These are phyloP conservation scores for Rhodofomes roseus DNA, from an alignment of 1,284 basidiomycete genomes.

Conservation along the genomic window DNA sequence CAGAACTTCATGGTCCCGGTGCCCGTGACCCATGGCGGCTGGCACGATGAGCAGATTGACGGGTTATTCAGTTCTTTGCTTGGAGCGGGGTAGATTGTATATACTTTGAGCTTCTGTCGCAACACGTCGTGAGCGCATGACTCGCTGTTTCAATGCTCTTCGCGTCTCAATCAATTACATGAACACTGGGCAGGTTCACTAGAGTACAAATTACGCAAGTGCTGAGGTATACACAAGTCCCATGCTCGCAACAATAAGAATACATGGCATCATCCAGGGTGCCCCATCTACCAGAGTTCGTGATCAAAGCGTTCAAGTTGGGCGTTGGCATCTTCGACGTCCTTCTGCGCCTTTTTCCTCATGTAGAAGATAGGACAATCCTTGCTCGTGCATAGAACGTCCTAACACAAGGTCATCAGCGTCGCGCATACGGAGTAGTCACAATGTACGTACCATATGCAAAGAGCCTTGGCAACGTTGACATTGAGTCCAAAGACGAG, in stretches of 20 bases:
- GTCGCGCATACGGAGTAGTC: not conserved
- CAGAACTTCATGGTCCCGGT: conserved; percentile 94
- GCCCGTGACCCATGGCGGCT: conserved; percentile 49
- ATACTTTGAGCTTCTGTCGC: no score
- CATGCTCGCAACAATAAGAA: not conserved
- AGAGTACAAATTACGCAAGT: conserved; percentile 1
- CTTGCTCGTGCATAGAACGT: conserved; percentile 94
- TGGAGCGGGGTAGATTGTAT: conserved; percentile 34
- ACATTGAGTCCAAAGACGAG: conserved; percentile 94
- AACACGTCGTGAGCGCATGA: no score
- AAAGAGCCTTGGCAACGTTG: conserved; percentile 95
- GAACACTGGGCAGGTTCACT: not conserved
- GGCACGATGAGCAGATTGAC: conserved; percentile 94
- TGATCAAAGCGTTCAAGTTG: conserved; percentile 81
- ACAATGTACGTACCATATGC: conserved; percentile 65
- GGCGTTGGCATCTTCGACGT: conserved; percentile 80
- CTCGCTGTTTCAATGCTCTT: no score
- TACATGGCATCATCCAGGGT: not conserved
- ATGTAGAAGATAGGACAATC: conserved; percentile 99
- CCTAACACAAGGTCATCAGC: conserved; percentile 42
- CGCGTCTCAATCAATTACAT: not conserved
- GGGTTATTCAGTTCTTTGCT: conserved; percentile 86
- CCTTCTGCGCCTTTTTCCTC: conserved; percentile 95
- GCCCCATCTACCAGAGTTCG: conserved; percentile 45
- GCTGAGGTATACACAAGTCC: not conserved